Evolutionary conservation across 106 monocot genomes (phyloP), one percentile per base, ranked within the genome.

Genomic region (Allium sativum): DNA sequence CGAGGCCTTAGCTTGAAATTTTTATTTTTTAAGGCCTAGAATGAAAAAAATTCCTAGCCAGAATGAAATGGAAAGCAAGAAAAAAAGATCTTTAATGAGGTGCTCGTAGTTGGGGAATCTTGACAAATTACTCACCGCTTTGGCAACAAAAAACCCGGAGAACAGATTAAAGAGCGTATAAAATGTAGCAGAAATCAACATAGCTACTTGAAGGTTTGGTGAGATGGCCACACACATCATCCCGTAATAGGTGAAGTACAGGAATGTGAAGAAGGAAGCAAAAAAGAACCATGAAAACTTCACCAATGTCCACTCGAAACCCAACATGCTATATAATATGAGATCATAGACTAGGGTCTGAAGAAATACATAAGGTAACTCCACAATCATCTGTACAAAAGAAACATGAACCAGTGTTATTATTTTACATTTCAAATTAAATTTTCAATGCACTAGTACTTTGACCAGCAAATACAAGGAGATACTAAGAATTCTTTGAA

Each of bases 211-310:
- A 50, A 50, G 48, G 48, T 50, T 85, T 18, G 84, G 89, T 48
- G 84, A 56, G 45, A 89, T 70, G 18, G 78, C 53, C 4, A 89
- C 73, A 10, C 69, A 68, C 89, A 90, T 81, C 84, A 85, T 82
- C 12, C 89, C 89, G 42, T 84, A 89, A 69, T 71, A 79, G 21
- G 89, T 85, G 71, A 73, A 81, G 50, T 79, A 84, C 10, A 89
- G 76, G 61, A 84, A 77, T 41, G 84, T 71, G 71, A 76, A 69
- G 71, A 76, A 74, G 12, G 65, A 17, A 9, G 82, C 19, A 52
- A 65, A 84, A 45, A 73, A 79, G 78, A 84, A 89, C 81, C 84
- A 84, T 1, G 74, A 48, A 68, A 89, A 79, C 51, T 89, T 89
- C 14, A 56, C 75, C 4, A 64, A 61, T 3, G 76, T 82, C 81